Percentiles rank a stretch among this genome's conserved stretches.
phyloP scores from a whole-genome alignment of 805 yeast species.

The Metschnikowia corniflorae region DNA sequence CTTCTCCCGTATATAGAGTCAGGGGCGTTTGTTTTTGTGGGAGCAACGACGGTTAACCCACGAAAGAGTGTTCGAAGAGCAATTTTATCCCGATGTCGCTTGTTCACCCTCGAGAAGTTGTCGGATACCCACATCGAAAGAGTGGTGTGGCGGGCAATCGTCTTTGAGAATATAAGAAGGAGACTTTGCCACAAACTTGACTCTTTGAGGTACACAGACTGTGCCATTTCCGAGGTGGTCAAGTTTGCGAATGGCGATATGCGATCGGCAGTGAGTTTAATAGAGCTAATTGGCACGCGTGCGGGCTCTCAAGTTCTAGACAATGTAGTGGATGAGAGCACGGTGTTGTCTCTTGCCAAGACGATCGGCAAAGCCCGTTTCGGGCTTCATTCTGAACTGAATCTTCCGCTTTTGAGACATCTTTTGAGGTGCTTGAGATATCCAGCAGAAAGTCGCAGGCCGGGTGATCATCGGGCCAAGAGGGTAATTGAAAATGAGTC shows the following conservation, averaged over 20 bases:
- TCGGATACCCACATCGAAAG: constrained; percentile 44
- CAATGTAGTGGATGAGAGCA: background rate
- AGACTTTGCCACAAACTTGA: constrained; percentile 8
- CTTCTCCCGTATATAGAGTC: constrained; percentile 79
- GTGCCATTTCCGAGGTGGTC: constrained; percentile 17
- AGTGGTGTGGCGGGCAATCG: constrained; percentile 57
- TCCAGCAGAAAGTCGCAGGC: too few species aligned
- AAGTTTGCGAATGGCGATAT: constrained; percentile 29
- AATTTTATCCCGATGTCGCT: constrained; percentile 76
- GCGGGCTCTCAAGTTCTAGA: constrained; percentile 2
- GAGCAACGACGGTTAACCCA: constrained; percentile 85
- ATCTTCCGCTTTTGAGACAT: constrained; percentile 16
- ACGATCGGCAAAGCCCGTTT: constrained; percentile 11
- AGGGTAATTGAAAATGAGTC: too few species aligned
- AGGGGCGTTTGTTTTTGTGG: constrained; percentile 78
- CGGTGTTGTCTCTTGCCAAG: constrained; percentile 3
- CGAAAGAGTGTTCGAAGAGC: constrained; percentile 79
- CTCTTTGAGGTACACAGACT: constrained; percentile 17
- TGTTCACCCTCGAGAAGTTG: constrained; percentile 63
- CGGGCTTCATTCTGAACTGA: constrained; percentile 19
- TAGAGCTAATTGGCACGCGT: constrained; percentile 28
- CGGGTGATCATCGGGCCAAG: too few species aligned
- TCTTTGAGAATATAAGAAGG: constrained; percentile 31
- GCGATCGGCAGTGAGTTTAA: constrained; percentile 29
- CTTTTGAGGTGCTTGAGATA: constrained; percentile 14